Conservation (phyloP, 2,329 filamentous ascomycete genomes). For the Cadophora luteo-olivacea region DNA sequence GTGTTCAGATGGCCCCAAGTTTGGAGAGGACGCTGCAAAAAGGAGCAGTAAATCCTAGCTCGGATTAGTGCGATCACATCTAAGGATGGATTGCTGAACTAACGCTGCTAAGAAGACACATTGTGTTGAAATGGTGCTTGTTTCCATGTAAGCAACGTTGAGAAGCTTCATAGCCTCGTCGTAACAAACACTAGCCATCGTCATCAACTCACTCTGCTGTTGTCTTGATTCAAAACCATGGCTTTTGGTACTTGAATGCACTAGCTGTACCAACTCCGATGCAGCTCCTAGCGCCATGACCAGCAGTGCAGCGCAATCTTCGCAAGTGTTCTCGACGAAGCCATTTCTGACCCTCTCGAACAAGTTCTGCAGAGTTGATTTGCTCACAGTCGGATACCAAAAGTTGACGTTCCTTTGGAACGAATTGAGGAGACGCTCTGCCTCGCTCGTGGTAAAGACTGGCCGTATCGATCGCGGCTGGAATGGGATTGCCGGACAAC, state of each 20-base stretch:
- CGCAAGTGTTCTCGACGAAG: constrained; percentile 34
- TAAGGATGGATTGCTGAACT: constrained; percentile 27
- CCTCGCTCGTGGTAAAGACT: constrained; percentile 50
- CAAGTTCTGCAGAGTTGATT: constrained; percentile 45
- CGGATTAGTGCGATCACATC: not conserved
- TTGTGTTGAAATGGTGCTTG: constrained; percentile 54
- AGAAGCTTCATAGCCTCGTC: constrained; percentile 52
- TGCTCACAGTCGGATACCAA: constrained; percentile 59
- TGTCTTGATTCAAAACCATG: constrained; percentile 30
- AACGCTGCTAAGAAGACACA: constrained; percentile 59
- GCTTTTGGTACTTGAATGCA: constrained; percentile 19
- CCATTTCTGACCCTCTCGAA: constrained; percentile 31
- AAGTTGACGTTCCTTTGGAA: constrained; percentile 58
- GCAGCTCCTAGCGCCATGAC: constrained; percentile 53
- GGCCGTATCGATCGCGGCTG: constrained; percentile 49
- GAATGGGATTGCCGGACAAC: constrained; percentile 47
- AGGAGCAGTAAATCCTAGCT: constrained; percentile 55
- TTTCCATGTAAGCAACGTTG: constrained; percentile 53
- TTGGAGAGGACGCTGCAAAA: constrained; percentile 56
- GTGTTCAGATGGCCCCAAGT: constrained; percentile 59
- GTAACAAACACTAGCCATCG: constrained; percentile 37
- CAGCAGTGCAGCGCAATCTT: constrained; percentile 53
- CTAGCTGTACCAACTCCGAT: constrained; percentile 29
- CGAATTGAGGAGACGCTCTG: constrained; percentile 50
- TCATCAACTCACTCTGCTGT: constrained; percentile 33